Conservation (phyloP, 164 flowering plant species). For the Vitis rupestris region DNA sequence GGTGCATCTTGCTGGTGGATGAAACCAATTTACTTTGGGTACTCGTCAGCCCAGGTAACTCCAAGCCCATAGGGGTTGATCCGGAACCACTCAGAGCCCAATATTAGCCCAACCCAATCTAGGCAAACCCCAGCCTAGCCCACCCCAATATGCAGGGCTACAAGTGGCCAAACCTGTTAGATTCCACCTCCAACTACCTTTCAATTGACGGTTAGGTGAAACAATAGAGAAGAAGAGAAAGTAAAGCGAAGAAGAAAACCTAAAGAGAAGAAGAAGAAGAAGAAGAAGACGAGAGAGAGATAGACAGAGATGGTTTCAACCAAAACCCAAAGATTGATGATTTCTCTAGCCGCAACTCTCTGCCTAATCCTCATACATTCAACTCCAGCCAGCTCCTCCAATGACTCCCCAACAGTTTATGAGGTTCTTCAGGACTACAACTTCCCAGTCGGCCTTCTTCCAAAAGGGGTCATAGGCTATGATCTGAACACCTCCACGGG, state of each 20-base stretch:
- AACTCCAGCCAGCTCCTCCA: not conserved
- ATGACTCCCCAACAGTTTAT: conserved; percentile 17
- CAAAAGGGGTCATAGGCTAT: conserved; percentile 31
- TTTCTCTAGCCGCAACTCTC: not conserved
- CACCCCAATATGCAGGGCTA: no score
- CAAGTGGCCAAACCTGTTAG: no score
- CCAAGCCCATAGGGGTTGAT: no score
- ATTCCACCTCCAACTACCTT: not conserved
- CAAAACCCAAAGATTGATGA: not conserved
- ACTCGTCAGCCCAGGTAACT: no score
- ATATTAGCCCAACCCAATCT: not conserved
- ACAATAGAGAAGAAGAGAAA: not conserved
- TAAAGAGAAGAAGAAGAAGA: not conserved
- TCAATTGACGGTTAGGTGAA: not conserved
- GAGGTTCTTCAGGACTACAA: conserved; percentile 21
- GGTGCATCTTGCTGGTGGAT: no score
- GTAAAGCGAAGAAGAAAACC: not conserved
- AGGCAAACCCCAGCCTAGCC: not conserved
- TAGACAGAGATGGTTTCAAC: not conserved
- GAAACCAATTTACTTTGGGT: no score
- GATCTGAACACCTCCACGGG: conserved; percentile 29
- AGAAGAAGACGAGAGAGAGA: not conserved
- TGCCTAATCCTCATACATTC: conserved; percentile 3
- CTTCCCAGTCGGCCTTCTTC: conserved; percentile 33
- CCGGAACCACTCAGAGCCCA: not conserved